Percentiles rank a stretch among this genome's conserved stretches.
phyloP scores from a whole-genome alignment of 306 rosid genomes.

The Glycyrrhiza uralensis region DNA sequence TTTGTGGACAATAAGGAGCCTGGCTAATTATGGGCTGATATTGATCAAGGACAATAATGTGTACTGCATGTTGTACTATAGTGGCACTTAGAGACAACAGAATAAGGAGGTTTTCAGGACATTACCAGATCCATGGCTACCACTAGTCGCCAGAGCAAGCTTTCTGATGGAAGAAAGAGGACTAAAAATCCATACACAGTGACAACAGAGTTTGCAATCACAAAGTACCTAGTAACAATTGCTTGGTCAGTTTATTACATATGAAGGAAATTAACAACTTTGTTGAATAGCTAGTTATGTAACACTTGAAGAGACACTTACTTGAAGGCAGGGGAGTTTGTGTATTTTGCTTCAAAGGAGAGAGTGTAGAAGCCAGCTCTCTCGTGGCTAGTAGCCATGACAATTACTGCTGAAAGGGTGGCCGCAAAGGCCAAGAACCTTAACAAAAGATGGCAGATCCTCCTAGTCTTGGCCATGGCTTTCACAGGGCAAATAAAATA shows the following conservation, averaged over 20 bases:
- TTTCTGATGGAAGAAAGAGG: constrained; percentile 62
- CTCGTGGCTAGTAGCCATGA: constrained; percentile 79
- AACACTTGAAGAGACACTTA: constrained; percentile 24
- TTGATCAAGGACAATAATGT: background rate
- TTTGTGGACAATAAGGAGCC: background rate
- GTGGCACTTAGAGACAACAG: background rate
- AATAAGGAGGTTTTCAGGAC: background rate
- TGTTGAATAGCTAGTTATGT: background rate
- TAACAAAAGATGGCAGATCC: constrained; percentile 45
- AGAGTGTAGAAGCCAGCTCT: constrained; percentile 32
- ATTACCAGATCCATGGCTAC: constrained; percentile 70
- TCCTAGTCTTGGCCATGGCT: constrained; percentile 40
- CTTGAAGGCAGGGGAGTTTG: constrained; percentile 66
- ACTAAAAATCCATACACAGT: constrained; percentile 70
- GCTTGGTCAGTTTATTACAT: background rate
- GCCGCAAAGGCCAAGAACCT: constrained; percentile 69
- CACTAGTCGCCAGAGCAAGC: constrained; percentile 74
- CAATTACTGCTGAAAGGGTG: constrained; percentile 62
- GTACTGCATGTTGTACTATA: background rate
- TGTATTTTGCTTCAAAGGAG: constrained; percentile 64
- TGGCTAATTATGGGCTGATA: background rate
- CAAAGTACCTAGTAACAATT: constrained; percentile 54
- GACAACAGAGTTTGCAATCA: constrained; percentile 59
- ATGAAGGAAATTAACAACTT: background rate
- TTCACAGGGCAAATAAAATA: background rate